Evolutionary conservation across 768 basidiomycete genomes (phyloP), one percentile per base, ranked within the genome.

Genomic region (Coprinopsis sp.): DNA sequence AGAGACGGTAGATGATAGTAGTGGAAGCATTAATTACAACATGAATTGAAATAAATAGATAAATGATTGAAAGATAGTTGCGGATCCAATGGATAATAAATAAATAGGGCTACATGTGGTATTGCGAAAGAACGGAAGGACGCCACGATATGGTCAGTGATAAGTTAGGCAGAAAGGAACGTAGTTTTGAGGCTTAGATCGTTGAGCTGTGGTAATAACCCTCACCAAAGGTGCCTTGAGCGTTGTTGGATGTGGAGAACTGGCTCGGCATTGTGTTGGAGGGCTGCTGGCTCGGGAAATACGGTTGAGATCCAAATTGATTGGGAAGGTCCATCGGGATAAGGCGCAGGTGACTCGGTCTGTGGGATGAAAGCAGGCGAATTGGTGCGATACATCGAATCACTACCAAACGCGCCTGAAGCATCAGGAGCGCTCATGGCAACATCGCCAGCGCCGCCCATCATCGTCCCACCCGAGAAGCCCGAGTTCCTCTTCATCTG

Each of bases 321-420:
- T 54, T 47, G 7, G 69, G 69, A 41, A 73, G 54, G 33, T 73
- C 71, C 16, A 63, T 62, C n/a, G 28, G 56, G 60, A 49, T 65
- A 72, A 8, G 60, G 55, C 34, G 63, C 65, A 11, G 71, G 71
- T 3, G 66, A 68, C 18, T 73, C 71, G 3, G 68, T 64, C 52
- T 67, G 66, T 24, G 57, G 50, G 50, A 72, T 70, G 47, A 71
- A 63, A 33, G 63, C 62, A 37, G 71, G 71, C 33, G 68, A 71
- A 2, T 70, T 72, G 14, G 68, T 71, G 25, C 75, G 62, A 55
- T 68, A 72, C 54, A 67, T 58, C 8, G 62, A 60, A 2, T 61
- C 64, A 13, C 56, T 58, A 48, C 60, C 65, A 36, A 55, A 40
- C 41, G 53, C 54, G 33, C 42, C n/a, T 21, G 47, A 28, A 7